Base-by-base conservation (phyloP, 2,329 filamentous ascomycete genomes). In the Neofusicoccum ribis region DNA sequence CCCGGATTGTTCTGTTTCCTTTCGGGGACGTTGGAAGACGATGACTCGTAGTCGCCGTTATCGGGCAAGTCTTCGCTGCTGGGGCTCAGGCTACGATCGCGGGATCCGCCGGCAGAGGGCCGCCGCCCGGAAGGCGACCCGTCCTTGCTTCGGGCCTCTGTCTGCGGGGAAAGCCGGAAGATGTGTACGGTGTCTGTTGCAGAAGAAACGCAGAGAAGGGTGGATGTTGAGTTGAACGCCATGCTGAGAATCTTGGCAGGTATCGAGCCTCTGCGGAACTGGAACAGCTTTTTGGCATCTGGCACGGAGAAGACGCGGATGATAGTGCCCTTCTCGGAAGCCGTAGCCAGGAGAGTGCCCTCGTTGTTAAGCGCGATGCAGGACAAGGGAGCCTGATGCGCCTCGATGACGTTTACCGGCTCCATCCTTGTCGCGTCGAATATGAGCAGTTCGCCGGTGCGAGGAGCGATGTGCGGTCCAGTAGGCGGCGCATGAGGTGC, bases 231-330 rank as follows among this genome's bases (percentile, higher is more conserved):
- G 77, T 99, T 99, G 81, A 99, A 99, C 1, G 93, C 96, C 93
- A 99, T 97, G 86, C 93, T 96, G 80, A 93, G 97, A 71, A 99
- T 99, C 46, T 92, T 90, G 1, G 93, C 93, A 0, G 95, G 95
- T 78, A 97, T 97, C 2, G 94, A 97, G 49, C 95, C 95, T 69
- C 95, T 88, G 66, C 95, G 88, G 80, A 99, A 99, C 76, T 99
- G 94, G 77, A 93, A 98, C 17, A 99, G 85, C 77, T 98, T 99
- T 73, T 94, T 89, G 11, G 92, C 95, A 68, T 89, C 88, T 2
- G 95, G 95, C 1, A 99, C 88, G 0, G 92, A 92, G 78, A 99
- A 99, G 61, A 99, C 93, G 15, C 95, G 89, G 69, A 99, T 96
- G 67, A 99, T 96, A 0, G 95, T 99, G 69, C 95, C 95, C 62